Conservation (phyloP, 2,329 filamentous ascomycete species). For the Corniculantispora saksenae region DNA sequence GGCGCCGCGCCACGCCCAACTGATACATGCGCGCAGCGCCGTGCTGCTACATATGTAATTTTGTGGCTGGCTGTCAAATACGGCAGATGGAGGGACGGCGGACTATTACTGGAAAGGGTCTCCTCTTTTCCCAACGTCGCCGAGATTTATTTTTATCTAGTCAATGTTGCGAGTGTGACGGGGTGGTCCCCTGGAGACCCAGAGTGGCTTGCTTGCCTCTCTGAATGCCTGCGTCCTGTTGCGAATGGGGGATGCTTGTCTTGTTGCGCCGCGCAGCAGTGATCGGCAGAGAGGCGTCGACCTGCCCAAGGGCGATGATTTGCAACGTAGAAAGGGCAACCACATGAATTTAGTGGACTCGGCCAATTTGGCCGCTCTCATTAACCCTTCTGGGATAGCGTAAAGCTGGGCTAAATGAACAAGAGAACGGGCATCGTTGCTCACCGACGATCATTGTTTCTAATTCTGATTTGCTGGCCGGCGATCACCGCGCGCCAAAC, state of each 20-base stretch:
- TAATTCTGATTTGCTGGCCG: constrained; percentile 13
- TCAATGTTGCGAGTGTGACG: neutral
- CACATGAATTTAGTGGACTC: neutral
- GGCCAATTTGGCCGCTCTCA: neutral
- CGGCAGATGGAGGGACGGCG: constrained; percentile 1
- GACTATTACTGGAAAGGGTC: neutral
- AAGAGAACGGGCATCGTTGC: neutral
- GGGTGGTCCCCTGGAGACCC: too few species aligned
- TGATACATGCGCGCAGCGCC: neutral
- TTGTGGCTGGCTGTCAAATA: constrained; percentile 1
- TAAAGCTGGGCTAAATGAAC: neutral
- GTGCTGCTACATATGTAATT: neutral
- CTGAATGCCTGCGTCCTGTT: neutral
- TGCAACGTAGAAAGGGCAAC: neutral
- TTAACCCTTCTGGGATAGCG: neutral
- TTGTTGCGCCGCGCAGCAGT: neutral
- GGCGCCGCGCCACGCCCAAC: too few species aligned
- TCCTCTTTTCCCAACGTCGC: neutral
- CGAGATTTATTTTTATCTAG: neutral
- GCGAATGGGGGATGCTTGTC: neutral
- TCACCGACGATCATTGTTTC: constrained; percentile 12
- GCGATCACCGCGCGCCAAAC: neutral
- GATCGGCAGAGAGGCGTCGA: constrained; percentile 5
- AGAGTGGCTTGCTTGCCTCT: neutral
- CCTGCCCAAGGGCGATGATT: neutral